Conservation (phyloP, 345 rosid species). For the Heritiera littoralis region DNA sequence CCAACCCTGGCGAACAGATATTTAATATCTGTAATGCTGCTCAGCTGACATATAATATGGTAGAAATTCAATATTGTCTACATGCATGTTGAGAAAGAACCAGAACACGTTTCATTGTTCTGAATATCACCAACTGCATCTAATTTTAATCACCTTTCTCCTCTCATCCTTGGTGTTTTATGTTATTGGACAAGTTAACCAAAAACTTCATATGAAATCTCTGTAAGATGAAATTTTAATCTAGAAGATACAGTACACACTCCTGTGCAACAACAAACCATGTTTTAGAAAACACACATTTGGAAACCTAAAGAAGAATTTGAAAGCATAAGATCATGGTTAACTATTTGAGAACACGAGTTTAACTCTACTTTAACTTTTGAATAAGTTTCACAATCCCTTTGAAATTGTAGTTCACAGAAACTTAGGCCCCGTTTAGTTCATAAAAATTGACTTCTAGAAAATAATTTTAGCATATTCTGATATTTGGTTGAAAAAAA, state of each 20-base stretch:
- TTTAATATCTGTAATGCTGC: not conserved
- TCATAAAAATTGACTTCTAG: too few species aligned
- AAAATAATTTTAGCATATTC: too few species aligned
- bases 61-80: not conserved
- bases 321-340: not conserved
- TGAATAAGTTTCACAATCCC: not conserved
- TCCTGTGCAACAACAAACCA: not conserved
- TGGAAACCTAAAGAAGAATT: not conserved
- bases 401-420: not conserved
- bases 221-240: not conserved
- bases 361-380: not conserved
- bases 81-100: not conserved
- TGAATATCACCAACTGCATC: not conserved
- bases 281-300: not conserved
- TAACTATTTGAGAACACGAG: too few species aligned
- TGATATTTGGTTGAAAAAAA: too few species aligned
- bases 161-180: not conserved
- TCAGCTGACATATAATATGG: not conserved
- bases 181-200: not conserved
- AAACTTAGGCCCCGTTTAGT: too few species aligned
- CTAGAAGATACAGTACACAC: too few species aligned
- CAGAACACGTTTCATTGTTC: not conserved
- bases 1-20: not conserved
- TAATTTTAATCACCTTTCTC: not conserved
- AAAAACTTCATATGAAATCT: not conserved